Evolutionary conservation across 2,329 filamentous ascomycete species (phyloP), one percentile per base, ranked within the genome.

Genomic region (Fusarium sp.): DNA sequence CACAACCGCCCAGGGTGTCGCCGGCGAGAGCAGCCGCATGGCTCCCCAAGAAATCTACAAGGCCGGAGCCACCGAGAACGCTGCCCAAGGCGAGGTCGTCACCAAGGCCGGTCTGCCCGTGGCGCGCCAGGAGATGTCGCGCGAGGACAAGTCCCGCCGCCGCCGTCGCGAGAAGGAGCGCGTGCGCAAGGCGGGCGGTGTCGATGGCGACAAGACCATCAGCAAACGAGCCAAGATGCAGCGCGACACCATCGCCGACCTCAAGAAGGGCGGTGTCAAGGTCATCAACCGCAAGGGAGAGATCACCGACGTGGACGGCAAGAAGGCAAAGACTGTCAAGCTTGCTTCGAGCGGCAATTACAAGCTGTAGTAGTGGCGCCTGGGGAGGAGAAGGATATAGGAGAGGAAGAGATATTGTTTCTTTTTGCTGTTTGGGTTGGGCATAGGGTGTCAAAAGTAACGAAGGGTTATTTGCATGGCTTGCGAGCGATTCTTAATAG

Each of bases 41-140:
- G 96, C 96, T 44, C 96, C 96, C 4, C 96, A 98, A 76, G 96
- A 99, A 79, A 85, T 99, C 24, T 99, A 98, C 83, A 89, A 88
- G 73, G 89, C 93, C n/a, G 89, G 91, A 58, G 47, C 67, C 40
- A 88, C 90, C 19, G 89, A 89, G 63, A 89, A 80, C 15, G 82
- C 82, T 44, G 86, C 84, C 67, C 85, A 85, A 71, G 89, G 89
- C 50, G 94, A 97, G 77, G 83, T 97, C 36, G 86, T 94, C 32
- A 85, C 89, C 56, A 94, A 91, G 85, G 89, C 86, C 73, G 95
- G 94, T 23, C 82, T 92, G 72, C 91, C 93, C 2, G 80, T 97
- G 42, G 89, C 92, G 9, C 88, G 89, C 71, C 91, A 96, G 73
- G 96, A 99, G 80, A 91, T 98, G 89, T 90, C 85, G 34, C 86